Evolutionary conservation across 2,329 filamentous ascomycete genomes (phyloP).

Genomic region (Leptographium procerum): DNA sequence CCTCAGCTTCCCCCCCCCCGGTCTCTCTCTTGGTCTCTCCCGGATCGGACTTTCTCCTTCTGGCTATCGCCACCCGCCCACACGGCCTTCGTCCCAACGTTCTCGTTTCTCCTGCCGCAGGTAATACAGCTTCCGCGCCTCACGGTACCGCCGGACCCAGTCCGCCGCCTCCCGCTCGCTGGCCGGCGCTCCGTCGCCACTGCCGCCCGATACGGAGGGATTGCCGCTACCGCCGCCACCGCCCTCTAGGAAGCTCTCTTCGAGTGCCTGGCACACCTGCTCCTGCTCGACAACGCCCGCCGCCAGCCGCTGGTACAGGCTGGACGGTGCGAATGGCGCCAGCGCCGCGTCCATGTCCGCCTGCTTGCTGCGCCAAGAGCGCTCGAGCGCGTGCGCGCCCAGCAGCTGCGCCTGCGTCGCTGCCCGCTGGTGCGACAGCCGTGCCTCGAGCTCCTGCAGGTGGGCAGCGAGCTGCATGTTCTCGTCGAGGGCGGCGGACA

Average conservation of each 20-base stretch:
- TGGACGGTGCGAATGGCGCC: conserved; percentile 73
- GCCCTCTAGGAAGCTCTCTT: conserved; percentile 74
- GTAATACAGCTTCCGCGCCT: conserved; percentile 68
- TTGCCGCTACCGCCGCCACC: background rate
- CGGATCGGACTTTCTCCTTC: background rate
- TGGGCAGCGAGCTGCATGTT: conserved; percentile 61
- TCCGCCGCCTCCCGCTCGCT: conserved; percentile 75
- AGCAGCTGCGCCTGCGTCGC: conserved; percentile 72
- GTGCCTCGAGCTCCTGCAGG: conserved; percentile 47
- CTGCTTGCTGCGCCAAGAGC: conserved; percentile 86
- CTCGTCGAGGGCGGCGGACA: conserved; percentile 54
- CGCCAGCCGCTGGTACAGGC: conserved; percentile 70
- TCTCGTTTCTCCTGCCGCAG: conserved; percentile 77
- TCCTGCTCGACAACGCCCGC: conserved; percentile 77
- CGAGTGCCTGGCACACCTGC: conserved; percentile 64
- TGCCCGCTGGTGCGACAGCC: conserved; percentile 49
- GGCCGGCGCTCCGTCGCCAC: conserved; percentile 45
- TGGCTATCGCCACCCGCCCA: conserved; percentile 75
- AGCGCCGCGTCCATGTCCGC: conserved; percentile 78
- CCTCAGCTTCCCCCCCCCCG: background rate
- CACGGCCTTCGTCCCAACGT: conserved; percentile 89
- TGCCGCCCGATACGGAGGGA: background rate
- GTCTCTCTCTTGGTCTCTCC: background rate
- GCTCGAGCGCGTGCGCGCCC: conserved; percentile 72
- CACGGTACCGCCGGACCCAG: conserved; percentile 72